A percentile compares a stretch with the other conserved stretches of the same genome.
Evolutionary conservation across 108 stramenopile genomes (phyloP).

Genomic region (Conticribra guillardii): DNA sequence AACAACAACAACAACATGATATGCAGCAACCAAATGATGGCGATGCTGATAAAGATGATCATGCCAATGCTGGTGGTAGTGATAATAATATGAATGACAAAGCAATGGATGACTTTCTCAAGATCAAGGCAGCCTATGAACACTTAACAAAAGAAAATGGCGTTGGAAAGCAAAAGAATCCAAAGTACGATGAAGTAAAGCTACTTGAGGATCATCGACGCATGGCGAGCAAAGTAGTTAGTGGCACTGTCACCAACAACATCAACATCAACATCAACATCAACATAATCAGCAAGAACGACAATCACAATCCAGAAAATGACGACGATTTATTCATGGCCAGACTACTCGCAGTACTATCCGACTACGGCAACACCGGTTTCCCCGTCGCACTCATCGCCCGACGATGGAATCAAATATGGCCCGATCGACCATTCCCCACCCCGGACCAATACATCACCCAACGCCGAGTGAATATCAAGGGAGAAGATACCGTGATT

Average conservation of each 20-base stretch:
- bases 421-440: constrained; percentile 84
- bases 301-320: no score
- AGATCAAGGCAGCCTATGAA: constrained; percentile 51
- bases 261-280: constrained; percentile 30
- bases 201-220: constrained; percentile 35
- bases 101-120: constrained; percentile 33
- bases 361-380: constrained; percentile 83
- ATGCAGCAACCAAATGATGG: constrained; percentile 22
- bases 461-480: constrained; percentile 15
- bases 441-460: constrained; percentile 37
- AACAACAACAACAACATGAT: background rate
- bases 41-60: background rate
- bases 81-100: no score
- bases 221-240: background rate
- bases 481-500: constrained; percentile 12
- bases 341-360: constrained; percentile 70
- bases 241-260: constrained; percentile 12
- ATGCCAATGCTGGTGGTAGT: constrained; percentile 7
- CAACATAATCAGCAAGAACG: constrained; percentile 1
- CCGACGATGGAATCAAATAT: constrained; percentile 86
- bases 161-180: constrained; percentile 52
- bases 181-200: constrained; percentile 45
- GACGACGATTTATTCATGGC: constrained; percentile 65
- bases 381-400: constrained; percentile 66
- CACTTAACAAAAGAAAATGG: constrained; percentile 53